These are phyloP conservation scores for Conticribra guillardii DNA, from an alignment of 108 stramenopile species.

Conservation along the genomic window DNA sequence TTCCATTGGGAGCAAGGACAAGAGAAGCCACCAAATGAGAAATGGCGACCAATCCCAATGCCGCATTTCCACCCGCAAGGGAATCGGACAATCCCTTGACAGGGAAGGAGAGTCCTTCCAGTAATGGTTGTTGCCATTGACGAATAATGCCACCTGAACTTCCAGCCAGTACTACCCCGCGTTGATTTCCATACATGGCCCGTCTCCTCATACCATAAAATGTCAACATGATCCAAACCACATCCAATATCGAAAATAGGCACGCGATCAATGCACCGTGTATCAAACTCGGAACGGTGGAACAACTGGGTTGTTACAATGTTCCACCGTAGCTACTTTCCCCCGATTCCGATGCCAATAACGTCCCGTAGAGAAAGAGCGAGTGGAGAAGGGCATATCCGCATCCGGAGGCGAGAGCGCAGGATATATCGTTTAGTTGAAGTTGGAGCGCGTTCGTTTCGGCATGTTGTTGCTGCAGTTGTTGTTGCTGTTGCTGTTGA, in stretches of 20 bases:
- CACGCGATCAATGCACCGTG: slow-evolving; percentile 68
- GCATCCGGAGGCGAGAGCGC: slow-evolving; percentile 78
- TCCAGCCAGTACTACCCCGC: too few relatives aligned
- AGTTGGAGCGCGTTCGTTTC: slow-evolving; percentile 73
- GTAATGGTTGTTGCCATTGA: not conserved
- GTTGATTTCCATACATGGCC: slow-evolving; percentile 51
- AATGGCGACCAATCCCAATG: slow-evolving; percentile 21
- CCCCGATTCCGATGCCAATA: slow-evolving; percentile 70
- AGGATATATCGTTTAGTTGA: slow-evolving; percentile 76
- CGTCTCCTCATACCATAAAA: slow-evolving; percentile 87
- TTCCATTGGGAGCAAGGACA: slow-evolving; percentile 33
- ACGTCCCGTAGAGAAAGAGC: slow-evolving; percentile 76
- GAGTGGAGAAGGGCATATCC: slow-evolving; percentile 85
- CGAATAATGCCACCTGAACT: too few relatives aligned
- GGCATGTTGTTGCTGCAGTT: too few relatives aligned
- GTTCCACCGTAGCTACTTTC: slow-evolving; percentile 53
- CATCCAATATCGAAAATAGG: slow-evolving; percentile 76
- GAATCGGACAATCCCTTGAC: slow-evolving; percentile 23
- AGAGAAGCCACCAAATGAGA: slow-evolving; percentile 42
- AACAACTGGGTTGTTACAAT: slow-evolving; percentile 75
- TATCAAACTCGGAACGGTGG: slow-evolving; percentile 64
- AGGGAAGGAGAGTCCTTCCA: not conserved
- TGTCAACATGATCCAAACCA: slow-evolving; percentile 84
- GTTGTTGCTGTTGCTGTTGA: too few relatives aligned
- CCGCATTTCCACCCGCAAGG: slow-evolving; percentile 34